Percentiles rank a stretch among this genome's conserved stretches.
phyloP scores from a whole-genome alignment of 257 asterid species.

The Craterostigma plantagineum region DNA sequence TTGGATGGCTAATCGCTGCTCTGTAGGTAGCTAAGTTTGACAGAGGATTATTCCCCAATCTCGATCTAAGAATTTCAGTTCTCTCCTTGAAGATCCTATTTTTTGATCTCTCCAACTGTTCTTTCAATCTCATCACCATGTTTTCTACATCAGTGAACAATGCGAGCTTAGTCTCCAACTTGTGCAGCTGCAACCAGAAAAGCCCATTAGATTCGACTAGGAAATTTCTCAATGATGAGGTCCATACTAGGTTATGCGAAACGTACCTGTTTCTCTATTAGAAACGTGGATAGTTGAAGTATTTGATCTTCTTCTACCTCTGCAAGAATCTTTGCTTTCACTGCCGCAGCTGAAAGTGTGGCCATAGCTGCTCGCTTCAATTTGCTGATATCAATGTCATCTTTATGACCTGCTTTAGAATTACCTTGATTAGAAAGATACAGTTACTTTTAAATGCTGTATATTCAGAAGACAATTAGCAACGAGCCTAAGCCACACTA shows the following conservation, averaged over 20 bases:
- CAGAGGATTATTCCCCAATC: slow-evolving; percentile 60
- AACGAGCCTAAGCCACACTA: neutral
- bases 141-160: slow-evolving; percentile 73
- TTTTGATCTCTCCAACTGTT: slow-evolving; percentile 75
- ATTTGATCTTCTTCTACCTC: slow-evolving; percentile 81
- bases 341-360: slow-evolving; percentile 88
- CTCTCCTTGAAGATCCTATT: slow-evolving; percentile 84
- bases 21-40: slow-evolving; percentile 44
- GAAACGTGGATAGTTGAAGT: slow-evolving; percentile 51
- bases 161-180: slow-evolving; percentile 77
- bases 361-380: slow-evolving; percentile 62
- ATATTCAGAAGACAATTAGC: neutral
- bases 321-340: slow-evolving; percentile 96
- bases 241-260: slow-evolving; percentile 1
- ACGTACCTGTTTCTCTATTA: slow-evolving; percentile 79
- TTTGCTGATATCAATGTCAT: slow-evolving; percentile 29
- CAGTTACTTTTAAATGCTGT: slow-evolving; percentile 4
- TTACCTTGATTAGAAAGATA: slow-evolving; percentile 7
- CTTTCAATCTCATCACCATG: slow-evolving; percentile 59
- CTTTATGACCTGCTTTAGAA: slow-evolving; percentile 20
- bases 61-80: slow-evolving; percentile 63
- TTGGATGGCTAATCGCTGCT: slow-evolving; percentile 31
- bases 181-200: slow-evolving; percentile 47
- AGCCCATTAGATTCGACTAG: no score
- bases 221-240: neutral